phyloP scores from a whole-genome alignment of 2,329 filamentous ascomycete species.

The Hymenoscyphus linearis region DNA sequence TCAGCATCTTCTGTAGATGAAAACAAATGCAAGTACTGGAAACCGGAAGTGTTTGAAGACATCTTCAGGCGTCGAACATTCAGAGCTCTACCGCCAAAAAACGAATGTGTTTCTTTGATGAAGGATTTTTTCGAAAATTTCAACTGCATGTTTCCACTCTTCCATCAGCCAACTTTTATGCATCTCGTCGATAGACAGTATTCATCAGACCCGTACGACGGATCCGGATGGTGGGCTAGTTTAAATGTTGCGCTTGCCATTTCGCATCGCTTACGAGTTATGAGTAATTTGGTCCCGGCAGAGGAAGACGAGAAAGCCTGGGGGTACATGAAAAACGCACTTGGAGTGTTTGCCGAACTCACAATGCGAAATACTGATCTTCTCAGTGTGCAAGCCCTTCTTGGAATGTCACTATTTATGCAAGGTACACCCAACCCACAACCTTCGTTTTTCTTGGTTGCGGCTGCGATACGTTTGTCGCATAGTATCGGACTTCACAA shows the following conservation, averaged over 20 bases:
- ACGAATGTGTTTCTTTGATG: conserved; percentile 81
- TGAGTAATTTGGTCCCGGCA: conserved; percentile 86
- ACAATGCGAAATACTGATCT: conserved; percentile 96
- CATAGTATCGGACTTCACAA: conserved; percentile 97
- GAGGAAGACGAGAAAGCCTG: conserved; percentile 94
- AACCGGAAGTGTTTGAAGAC: conserved; percentile 93
- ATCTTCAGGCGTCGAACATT: conserved; percentile 83
- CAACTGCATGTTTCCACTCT: conserved; percentile 97
- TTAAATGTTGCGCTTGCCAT: conserved; percentile 93
- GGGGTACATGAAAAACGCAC: conserved; percentile 93
- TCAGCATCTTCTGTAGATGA: conserved; percentile 85
- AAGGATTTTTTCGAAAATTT: conserved; percentile 98
- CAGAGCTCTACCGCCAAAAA: conserved; percentile 74
- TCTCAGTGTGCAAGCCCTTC: conserved; percentile 84
- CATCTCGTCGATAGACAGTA: conserved; percentile 93
- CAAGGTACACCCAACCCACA: conserved; percentile 96
- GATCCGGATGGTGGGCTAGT: conserved; percentile 97
- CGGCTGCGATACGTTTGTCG: conserved; percentile 81
- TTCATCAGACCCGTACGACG: conserved; percentile 84
- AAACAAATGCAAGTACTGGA: conserved; percentile 96
- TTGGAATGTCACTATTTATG: conserved; percentile 92
- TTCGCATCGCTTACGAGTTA: conserved; percentile 83
- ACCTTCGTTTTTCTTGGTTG: conserved; percentile 84
- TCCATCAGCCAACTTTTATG: conserved; percentile 98
- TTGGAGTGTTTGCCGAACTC: conserved; percentile 87